A percentile compares a stretch with the other conserved stretches of the same genome.
phyloP scores from a whole-genome alignment of 495 filamentous ascomycete species.

The Penicillium malachiteum region DNA sequence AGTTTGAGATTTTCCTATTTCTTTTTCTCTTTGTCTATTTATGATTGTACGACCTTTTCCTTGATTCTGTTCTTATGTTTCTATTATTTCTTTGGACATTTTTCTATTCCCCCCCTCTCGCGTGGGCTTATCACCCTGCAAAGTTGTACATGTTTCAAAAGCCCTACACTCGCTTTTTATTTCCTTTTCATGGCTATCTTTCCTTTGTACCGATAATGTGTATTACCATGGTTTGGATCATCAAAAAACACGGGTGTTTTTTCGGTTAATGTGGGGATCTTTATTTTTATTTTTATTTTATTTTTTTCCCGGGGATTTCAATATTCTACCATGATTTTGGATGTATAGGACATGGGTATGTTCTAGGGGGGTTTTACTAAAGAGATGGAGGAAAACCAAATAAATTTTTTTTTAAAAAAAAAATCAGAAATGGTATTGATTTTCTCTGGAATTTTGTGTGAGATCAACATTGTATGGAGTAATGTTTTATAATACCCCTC shows the following conservation, averaged over 20 bases:
- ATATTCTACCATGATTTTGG: not conserved
- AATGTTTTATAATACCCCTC: constrained; percentile 1
- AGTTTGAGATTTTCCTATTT: not conserved
- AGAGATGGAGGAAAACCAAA: too few relatives aligned
- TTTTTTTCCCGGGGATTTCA: constrained; percentile 5
- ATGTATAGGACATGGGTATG: not conserved
- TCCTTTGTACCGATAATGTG: constrained; percentile 41
- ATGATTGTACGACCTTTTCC: constrained; percentile 26
- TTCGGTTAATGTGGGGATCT: constrained; percentile 10
- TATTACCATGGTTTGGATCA: constrained; percentile 32
- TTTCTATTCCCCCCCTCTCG: constrained; percentile 23
- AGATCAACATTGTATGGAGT: not conserved
- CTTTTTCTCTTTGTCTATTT: constrained; percentile 4
- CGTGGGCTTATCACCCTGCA: constrained; percentile 8
- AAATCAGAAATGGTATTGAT: not conserved
- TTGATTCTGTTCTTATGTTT: constrained; percentile 18
- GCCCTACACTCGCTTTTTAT: constrained; percentile 16
- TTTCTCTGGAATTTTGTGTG: not conserved
- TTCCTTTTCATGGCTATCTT: constrained; percentile 23
- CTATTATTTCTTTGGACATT: constrained; percentile 10
- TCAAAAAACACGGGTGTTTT: constrained; percentile 23
- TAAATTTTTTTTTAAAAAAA: not conserved
- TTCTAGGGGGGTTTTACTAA: not conserved
- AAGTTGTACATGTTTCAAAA: constrained; percentile 36
- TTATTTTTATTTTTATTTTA: constrained; percentile 13